Evolutionary conservation across 2,329 filamentous ascomycete species (phyloP).

Genomic region (Grosmannia serpens): DNA sequence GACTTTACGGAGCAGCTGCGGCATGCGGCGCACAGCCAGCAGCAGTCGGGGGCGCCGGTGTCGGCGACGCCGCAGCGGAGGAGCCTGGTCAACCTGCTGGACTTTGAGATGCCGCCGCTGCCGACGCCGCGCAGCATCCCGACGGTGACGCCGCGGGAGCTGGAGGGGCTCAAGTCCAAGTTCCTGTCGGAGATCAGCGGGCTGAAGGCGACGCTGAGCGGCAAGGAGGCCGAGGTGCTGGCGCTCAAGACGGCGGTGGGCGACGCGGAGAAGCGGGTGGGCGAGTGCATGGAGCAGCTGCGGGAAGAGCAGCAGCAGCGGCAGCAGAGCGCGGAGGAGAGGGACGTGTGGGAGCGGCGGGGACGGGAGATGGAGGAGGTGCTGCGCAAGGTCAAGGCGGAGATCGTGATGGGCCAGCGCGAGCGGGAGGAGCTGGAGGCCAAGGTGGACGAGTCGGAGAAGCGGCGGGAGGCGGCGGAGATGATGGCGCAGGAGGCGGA

Average conservation of each 20-base stretch:
- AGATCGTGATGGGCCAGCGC: constrained; percentile 66
- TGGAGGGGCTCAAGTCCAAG: constrained; percentile 82
- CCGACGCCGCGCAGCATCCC: constrained; percentile 88
- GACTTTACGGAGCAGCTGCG: constrained; percentile 75
- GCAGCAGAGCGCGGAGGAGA: constrained; percentile 64
- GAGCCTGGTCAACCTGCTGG: constrained; percentile 58
- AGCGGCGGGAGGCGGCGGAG: constrained; percentile 61
- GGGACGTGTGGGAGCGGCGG: constrained; percentile 72
- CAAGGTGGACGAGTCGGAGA: constrained; percentile 67
- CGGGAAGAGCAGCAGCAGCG: constrained; percentile 63
- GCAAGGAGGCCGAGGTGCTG: constrained; percentile 83
- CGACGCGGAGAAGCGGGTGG: constrained; percentile 86
- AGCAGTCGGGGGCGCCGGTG: constrained; percentile 10
- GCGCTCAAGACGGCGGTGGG: constrained; percentile 78
- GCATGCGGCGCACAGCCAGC: constrained; percentile 28
- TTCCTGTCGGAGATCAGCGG: constrained; percentile 90
- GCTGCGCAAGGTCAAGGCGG: constrained; percentile 66
- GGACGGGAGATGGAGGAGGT: constrained; percentile 78
- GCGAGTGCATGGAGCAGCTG: constrained; percentile 71
- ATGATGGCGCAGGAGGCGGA: constrained; percentile 66
- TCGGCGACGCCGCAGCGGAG: constrained; percentile 33
- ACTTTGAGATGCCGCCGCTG: constrained; percentile 88
- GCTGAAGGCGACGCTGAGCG: constrained; percentile 82
- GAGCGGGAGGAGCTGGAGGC: constrained; percentile 70
- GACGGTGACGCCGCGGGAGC: constrained; percentile 78